Conservation (phyloP, 768 basidiomycete species). For the Postia placenta region DNA sequence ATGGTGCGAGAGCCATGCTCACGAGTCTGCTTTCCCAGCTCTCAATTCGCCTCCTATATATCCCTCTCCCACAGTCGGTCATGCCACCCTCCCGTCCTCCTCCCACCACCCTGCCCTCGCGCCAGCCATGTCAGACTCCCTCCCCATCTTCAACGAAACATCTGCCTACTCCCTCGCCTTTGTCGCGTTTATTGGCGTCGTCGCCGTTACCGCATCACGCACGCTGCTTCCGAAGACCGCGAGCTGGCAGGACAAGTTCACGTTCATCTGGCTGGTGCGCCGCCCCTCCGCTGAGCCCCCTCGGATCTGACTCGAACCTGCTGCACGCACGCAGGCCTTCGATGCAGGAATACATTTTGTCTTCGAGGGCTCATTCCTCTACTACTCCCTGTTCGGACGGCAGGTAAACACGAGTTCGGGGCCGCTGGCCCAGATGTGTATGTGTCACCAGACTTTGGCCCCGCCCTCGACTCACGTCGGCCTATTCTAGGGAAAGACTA, state of each 20-base stretch:
- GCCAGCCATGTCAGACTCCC: not conserved
- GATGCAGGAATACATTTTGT: constrained; percentile 76
- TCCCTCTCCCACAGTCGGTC: no score
- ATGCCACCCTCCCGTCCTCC: constrained; percentile 19
- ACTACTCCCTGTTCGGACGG: constrained; percentile 67
- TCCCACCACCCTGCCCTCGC: not conserved
- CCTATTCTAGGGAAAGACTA: constrained; percentile 66
- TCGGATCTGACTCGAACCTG: not conserved
- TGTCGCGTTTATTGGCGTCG: constrained; percentile 42
- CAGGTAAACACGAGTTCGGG: constrained; percentile 66
- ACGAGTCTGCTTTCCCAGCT: no score
- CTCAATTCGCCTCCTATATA: no score
- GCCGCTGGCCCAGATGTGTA: constrained; percentile 70
- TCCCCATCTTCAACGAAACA: constrained; percentile 45
- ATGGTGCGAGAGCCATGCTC: no score
- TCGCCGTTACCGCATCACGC: constrained; percentile 50
- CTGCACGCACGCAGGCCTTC: constrained; percentile 45
- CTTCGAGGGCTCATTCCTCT: constrained; percentile 78
- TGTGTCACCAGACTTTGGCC: constrained; percentile 22
- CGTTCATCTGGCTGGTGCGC: constrained; percentile 77
- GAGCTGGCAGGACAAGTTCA: constrained; percentile 55
- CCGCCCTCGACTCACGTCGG: not conserved
- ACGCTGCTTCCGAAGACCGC: constrained; percentile 58
- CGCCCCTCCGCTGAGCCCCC: not conserved
- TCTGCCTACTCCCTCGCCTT: constrained; percentile 61